A percentile compares a stretch with the other conserved stretches of the same genome.
Conservation (phyloP, 2,329 filamentous ascomycete species). For the Colletotrichum lindemuthianum region DNA sequence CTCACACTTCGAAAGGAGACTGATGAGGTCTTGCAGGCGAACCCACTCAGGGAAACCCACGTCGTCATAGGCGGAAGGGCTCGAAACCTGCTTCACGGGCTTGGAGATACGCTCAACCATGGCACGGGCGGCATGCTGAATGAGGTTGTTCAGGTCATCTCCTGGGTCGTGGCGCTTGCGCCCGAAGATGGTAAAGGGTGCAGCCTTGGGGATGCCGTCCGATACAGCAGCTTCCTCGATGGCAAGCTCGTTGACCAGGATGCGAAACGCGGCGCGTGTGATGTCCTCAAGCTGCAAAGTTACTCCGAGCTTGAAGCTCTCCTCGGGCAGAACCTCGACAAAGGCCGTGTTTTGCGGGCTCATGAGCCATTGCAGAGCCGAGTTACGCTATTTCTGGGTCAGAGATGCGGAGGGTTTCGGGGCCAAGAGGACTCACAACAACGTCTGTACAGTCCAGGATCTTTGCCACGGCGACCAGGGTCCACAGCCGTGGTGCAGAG, state of each 20-base stretch:
- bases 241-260: conserved; percentile 72
- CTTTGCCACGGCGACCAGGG: conserved; percentile 70
- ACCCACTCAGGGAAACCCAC: conserved; percentile 48
- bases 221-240: conserved; percentile 50
- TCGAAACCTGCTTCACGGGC: conserved; percentile 45
- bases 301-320: conserved; percentile 66
- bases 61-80: conserved; percentile 45
- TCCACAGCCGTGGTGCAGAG: conserved; percentile 74
- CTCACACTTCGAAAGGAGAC: conserved; percentile 37
- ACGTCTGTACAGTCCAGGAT: conserved; percentile 60
- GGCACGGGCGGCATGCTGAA: conserved; percentile 67
- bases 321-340: conserved; percentile 71
- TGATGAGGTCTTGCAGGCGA: conserved; percentile 41
- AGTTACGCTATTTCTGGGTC: conserved; percentile 49
- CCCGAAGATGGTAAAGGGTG: conserved; percentile 52
- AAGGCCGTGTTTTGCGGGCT: conserved; percentile 64
- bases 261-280: conserved; percentile 62
- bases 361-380: conserved; percentile 68
- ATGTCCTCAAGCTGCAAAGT: conserved; percentile 54
- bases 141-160: conserved; percentile 64
- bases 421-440: conserved; percentile 43
- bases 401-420: conserved; percentile 36
- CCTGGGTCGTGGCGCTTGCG: conserved; percentile 58
- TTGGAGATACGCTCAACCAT: conserved; percentile 58
- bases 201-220: conserved; percentile 28